These are phyloP conservation scores for Adenanthera pavonina DNA, from an alignment of 306 rosid genomes.

Conservation along the genomic window DNA sequence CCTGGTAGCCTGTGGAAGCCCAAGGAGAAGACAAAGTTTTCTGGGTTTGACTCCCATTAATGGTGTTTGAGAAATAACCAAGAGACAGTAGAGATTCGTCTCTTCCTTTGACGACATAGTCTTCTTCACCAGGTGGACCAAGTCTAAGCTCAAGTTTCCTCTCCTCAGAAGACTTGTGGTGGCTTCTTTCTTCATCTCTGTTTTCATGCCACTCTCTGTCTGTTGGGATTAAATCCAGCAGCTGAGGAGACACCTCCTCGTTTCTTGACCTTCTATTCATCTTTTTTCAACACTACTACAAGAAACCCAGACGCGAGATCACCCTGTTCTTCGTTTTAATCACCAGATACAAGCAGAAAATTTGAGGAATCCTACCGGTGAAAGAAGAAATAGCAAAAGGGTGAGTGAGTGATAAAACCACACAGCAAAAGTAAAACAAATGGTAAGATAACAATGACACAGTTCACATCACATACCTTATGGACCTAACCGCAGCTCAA, in stretches of 20 bases:
- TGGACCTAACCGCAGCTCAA: constrained; percentile 43
- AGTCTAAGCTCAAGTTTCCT: constrained; percentile 83
- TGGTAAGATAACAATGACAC: background rate
- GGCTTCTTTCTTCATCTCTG: constrained; percentile 49
- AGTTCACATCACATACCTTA: constrained; percentile 23
- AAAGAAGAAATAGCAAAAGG: constrained; percentile 13
- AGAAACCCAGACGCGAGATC: constrained; percentile 23
- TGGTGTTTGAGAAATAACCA: constrained; percentile 45
- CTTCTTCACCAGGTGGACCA: constrained; percentile 81
- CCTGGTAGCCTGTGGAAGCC: constrained; percentile 35
- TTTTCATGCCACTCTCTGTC: constrained; percentile 53
- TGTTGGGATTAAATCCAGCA: constrained; percentile 65
- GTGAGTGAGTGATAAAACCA: background rate
- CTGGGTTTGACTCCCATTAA: constrained; percentile 41
- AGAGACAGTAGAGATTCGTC: constrained; percentile 56
- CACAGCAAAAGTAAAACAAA: constrained; percentile 7
- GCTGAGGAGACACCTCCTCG: constrained; percentile 53
- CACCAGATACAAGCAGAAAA: background rate
- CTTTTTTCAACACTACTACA: constrained; percentile 13
- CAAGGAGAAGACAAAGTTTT: constrained; percentile 48
- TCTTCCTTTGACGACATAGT: constrained; percentile 38
- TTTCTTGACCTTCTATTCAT: constrained; percentile 55
- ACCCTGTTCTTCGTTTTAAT: constrained; percentile 1
- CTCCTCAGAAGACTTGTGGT: constrained; percentile 61
- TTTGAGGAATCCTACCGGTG: constrained; percentile 7